Evolutionary conservation across 169 alveolate species (phyloP).

Genomic region (Plasmodium cynomolgi): DNA sequence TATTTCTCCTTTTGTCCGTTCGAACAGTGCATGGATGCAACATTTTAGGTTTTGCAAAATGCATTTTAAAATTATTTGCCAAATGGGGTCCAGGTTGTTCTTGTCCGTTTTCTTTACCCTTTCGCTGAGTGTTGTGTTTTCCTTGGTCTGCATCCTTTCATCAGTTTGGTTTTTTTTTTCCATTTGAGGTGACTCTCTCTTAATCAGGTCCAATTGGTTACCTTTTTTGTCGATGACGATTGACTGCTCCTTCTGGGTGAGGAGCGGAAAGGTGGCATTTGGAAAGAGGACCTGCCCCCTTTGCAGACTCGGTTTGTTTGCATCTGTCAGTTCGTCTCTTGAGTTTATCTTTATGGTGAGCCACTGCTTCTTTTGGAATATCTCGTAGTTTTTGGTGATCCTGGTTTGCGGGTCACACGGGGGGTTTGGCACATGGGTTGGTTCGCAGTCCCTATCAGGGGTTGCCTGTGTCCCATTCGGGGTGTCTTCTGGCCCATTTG

Average conservation of each 20-base stretch:
- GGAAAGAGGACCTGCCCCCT: not conserved
- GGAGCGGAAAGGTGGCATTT: not conserved
- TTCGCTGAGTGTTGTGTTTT: not conserved
- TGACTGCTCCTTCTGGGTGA: not conserved
- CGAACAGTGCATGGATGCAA: constrained; percentile 37
- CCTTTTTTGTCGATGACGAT: not conserved
- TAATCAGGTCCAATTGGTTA: not conserved
- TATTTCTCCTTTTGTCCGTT: constrained; percentile 61
- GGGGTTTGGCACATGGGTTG: not conserved
- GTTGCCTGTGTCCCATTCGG: too few relatives aligned
- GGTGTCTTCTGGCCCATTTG: not conserved
- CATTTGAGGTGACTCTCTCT: not conserved
- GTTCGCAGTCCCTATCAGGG: not conserved
- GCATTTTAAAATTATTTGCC: constrained; percentile 13
- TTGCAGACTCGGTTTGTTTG: not conserved
- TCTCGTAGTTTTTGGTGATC: constrained; percentile 4
- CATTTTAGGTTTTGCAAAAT: constrained; percentile 41
- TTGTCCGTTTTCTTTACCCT: not conserved
- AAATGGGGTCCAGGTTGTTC: not conserved
- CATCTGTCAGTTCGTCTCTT: not conserved
- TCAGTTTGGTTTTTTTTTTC: not conserved
- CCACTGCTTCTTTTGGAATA: constrained; percentile 9
- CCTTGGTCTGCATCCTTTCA: not conserved
- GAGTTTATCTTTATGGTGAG: not conserved
- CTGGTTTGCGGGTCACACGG: not conserved